These are phyloP conservation scores for Yarrowia bubula DNA, from an alignment of 805 yeast species.

Conservation along the genomic window DNA sequence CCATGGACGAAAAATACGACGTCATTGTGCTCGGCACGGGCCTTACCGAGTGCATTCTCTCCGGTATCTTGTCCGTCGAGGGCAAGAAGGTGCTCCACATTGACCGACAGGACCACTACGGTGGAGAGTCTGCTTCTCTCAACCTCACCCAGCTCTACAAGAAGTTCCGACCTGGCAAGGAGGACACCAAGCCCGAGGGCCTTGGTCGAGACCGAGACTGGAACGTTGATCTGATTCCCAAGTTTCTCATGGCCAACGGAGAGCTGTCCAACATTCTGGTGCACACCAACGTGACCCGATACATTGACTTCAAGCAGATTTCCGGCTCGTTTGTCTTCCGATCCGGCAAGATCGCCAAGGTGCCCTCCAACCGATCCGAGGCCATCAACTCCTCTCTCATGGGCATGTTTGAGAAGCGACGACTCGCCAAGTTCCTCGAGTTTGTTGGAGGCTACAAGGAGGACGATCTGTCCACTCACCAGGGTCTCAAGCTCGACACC, in stretches of 20 bases:
- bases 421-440: slow-evolving; percentile 89
- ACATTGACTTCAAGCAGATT: slow-evolving; percentile 93
- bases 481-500: slow-evolving; percentile 75
- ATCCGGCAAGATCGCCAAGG: slow-evolving; percentile 87
- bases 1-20: slow-evolving; percentile 94
- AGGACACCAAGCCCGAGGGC: slow-evolving; percentile 53
- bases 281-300: slow-evolving; percentile 93
- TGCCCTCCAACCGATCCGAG: slow-evolving; percentile 87
- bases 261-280: slow-evolving; percentile 93
- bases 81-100: slow-evolving; percentile 97
- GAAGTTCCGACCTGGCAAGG: slow-evolving; percentile 81
- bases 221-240: slow-evolving; percentile 96
- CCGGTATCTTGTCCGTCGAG: slow-evolving; percentile 93
- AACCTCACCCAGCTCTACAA: slow-evolving; percentile 55
- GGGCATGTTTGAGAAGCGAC: slow-evolving; percentile 94
- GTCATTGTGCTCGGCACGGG: slow-evolving; percentile 94
- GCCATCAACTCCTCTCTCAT: slow-evolving; percentile 87
- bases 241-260: slow-evolving; percentile 95
- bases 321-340: slow-evolving; percentile 94
- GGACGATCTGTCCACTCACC: slow-evolving; percentile 75
- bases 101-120: slow-evolving; percentile 94
- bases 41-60: slow-evolving; percentile 92
- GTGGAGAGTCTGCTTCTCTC: slow-evolving; percentile 54
- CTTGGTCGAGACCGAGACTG: slow-evolving; percentile 94
- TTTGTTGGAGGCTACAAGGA: slow-evolving; percentile 81